phyloP scores from a whole-genome alignment of 352 stramenopile genomes.

The Phytophthora constricta region DNA sequence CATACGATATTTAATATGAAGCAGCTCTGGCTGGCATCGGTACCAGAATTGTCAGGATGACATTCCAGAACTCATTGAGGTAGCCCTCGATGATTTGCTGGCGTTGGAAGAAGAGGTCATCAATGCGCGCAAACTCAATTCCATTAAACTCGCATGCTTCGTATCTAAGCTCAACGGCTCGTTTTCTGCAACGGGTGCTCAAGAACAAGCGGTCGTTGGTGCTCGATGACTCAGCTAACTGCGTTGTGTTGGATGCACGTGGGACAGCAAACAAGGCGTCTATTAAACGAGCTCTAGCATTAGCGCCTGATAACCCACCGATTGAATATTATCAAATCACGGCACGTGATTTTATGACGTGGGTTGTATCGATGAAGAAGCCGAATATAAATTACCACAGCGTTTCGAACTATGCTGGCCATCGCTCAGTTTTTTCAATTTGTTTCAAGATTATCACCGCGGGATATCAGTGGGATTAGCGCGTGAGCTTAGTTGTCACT shows the following conservation, averaged over 20 bases:
- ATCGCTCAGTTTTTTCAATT: conserved; percentile 21
- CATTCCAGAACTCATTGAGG: no score
- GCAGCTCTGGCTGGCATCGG: no score
- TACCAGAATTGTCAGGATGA: no score
- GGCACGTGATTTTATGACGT: conserved; percentile 20
- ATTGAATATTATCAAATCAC: conserved; percentile 17
- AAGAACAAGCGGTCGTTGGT: conserved; percentile 2
- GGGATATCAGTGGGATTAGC: not conserved
- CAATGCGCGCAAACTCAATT: not conserved
- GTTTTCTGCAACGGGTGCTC: conserved; percentile 16
- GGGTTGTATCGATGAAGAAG: no score
- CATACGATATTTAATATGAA: no score
- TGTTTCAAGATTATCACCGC: conserved; percentile 20
- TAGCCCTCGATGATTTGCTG: not conserved
- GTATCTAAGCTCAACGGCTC: conserved; percentile 4
- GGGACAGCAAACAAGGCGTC: not conserved
- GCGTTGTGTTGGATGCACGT: not conserved
- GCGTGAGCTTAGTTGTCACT: conserved; percentile 3
- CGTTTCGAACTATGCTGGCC: no score
- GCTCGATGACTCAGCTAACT: not conserved
- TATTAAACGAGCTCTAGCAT: not conserved
- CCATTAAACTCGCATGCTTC: no score
- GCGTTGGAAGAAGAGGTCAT: not conserved
- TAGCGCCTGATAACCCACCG: conserved; percentile 5
- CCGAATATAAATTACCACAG: no score